phyloP scores from a whole-genome alignment of 2,329 filamentous ascomycete genomes.

The Xylaria sp. region DNA sequence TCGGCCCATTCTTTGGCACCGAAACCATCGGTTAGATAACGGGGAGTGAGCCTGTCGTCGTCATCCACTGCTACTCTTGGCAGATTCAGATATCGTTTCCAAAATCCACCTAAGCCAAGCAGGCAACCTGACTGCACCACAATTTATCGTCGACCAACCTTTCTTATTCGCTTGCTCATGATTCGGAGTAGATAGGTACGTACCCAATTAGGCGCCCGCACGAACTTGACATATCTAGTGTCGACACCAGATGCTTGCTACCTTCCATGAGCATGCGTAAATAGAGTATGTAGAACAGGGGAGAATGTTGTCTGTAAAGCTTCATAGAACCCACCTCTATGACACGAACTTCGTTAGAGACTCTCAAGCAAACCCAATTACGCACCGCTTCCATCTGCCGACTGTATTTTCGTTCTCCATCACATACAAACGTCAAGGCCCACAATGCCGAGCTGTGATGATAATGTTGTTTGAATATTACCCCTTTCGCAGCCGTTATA shows the following conservation, averaged over 20 bases:
- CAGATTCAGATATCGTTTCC: conserved; percentile 20
- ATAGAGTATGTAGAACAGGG: not conserved
- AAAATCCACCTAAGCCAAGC: conserved; percentile 7
- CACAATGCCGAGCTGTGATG: conserved; percentile 18
- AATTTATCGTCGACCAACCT: not conserved
- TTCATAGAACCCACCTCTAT: conserved; percentile 29
- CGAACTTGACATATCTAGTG: not conserved
- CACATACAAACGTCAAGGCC: conserved; percentile 23
- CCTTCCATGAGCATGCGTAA: not conserved
- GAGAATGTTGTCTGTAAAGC: conserved; percentile 6
- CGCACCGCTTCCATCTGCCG: conserved; percentile 17
- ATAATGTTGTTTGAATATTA: conserved; percentile 20
- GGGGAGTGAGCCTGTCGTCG: conserved; percentile 10
- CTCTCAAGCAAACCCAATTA: conserved; percentile 18
- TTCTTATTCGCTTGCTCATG: conserved; percentile 9
- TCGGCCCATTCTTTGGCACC: conserved; percentile 5
- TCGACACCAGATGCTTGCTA: conserved; percentile 3
- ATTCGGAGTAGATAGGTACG: not conserved
- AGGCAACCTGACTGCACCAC: not conserved
- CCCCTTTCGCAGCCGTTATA: conserved; percentile 39
- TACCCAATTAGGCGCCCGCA: not conserved
- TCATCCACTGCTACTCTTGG: conserved; percentile 28
- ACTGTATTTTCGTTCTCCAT: conserved; percentile 14
- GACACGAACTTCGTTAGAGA: conserved; percentile 32
- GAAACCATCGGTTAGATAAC: conserved; percentile 14